These are phyloP conservation scores for Fraxinus velutina DNA, from an alignment of 305 asterid genomes.

Conservation along the genomic window DNA sequence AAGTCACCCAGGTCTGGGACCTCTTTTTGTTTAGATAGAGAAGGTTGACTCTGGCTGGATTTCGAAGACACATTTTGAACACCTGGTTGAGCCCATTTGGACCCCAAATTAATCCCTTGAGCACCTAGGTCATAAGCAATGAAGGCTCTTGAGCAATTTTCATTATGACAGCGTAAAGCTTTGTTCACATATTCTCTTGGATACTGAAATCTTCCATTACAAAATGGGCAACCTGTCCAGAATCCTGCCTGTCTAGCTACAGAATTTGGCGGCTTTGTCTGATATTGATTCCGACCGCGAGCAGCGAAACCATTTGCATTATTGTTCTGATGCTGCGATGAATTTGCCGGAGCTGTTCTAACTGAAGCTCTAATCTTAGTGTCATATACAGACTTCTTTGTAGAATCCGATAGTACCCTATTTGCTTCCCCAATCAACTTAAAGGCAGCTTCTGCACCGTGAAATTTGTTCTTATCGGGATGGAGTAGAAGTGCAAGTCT, in stretches of 20 bases:
- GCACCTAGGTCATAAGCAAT: conserved; percentile 46
- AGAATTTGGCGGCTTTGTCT: conserved; percentile 32
- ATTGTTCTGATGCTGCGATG: conserved; percentile 35
- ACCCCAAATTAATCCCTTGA: conserved; percentile 33
- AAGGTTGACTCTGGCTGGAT: conserved; percentile 30
- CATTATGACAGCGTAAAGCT: conserved; percentile 42
- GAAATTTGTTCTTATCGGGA: conserved; percentile 86
- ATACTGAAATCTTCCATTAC: conserved; percentile 53
- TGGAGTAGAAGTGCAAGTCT: conserved; percentile 77
- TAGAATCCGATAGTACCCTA: conserved; percentile 52
- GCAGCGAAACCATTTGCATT: conserved; percentile 35
- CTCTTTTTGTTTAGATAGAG: conserved; percentile 35
- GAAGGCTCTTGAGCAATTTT: conserved; percentile 46
- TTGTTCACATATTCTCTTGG: conserved; percentile 31
- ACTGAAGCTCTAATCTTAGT: conserved; percentile 33
- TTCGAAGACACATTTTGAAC: conserved; percentile 27
- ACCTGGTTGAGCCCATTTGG: conserved; percentile 26
- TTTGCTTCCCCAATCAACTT: conserved; percentile 79
- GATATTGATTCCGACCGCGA: conserved; percentile 34
- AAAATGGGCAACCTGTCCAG: conserved; percentile 76
- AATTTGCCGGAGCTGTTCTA: conserved; percentile 38
- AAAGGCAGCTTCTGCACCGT: conserved; percentile 94
- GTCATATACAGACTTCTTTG: conserved; percentile 59
- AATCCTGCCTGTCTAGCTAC: conserved; percentile 34
- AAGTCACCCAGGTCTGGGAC: conserved; percentile 27